Conservation (phyloP, 2,329 filamentous ascomycete genomes). For the Diplodia scrobiculata region DNA sequence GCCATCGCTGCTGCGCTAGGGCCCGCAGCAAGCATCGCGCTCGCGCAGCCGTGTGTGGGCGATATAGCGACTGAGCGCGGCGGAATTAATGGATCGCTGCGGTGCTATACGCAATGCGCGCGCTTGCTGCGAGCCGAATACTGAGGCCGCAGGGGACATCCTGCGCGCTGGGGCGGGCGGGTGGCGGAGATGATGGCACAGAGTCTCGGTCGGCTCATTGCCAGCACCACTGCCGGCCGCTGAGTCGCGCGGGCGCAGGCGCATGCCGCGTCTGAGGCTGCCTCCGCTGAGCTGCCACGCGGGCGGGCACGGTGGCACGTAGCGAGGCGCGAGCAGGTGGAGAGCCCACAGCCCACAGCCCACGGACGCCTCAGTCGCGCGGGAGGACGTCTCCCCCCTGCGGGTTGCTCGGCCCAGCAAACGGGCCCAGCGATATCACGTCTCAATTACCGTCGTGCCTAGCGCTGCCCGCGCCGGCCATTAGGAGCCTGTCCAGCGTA, state of each 20-base stretch:
- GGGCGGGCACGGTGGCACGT: conserved; percentile 1
- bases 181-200: conserved; percentile 16
- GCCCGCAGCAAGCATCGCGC: background rate
- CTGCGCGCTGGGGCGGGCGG: background rate
- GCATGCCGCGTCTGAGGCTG: conserved; percentile 5
- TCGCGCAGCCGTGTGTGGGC: background rate
- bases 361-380: conserved; percentile 9
- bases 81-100: conserved; percentile 21
- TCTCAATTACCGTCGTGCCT: conserved; percentile 27
- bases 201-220: background rate
- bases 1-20: background rate
- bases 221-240: conserved; percentile 1
- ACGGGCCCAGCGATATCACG: conserved; percentile 10
- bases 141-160: conserved; percentile 3
- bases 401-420: conserved; percentile 13
- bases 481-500: conserved; percentile 27
- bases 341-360: background rate
- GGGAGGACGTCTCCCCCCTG: conserved; percentile 19
- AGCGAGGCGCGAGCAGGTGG: conserved; percentile 11
- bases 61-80: conserved; percentile 10
- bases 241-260: background rate
- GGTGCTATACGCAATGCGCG: conserved; percentile 10
- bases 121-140: background rate
- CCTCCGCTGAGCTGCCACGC: conserved; percentile 9
- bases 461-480: conserved; percentile 21